phyloP scores from a whole-genome alignment of 306 rosid genomes.

The Hippophae gyantsensis region DNA sequence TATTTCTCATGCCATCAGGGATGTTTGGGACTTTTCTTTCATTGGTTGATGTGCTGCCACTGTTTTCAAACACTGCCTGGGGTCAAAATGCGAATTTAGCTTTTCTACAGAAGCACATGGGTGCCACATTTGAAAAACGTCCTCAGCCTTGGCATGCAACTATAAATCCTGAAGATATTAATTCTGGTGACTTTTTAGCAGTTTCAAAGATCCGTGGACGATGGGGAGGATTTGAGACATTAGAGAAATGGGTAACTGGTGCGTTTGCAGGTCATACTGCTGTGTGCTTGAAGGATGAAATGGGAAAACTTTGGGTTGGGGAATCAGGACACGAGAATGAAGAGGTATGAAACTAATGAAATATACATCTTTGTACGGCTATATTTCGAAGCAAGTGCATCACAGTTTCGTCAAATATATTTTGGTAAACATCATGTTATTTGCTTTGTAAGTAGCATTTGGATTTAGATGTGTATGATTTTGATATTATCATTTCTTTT shows the following conservation, averaged over 20 bases:
- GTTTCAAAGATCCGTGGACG: slow-evolving; percentile 95
- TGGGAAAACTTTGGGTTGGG: slow-evolving; percentile 95
- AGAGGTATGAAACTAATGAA: slow-evolving; percentile 44
- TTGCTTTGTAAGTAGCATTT: too few relatives aligned
- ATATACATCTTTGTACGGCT: background rate
- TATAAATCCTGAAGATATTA: slow-evolving; percentile 77
- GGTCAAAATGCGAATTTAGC: slow-evolving; percentile 79
- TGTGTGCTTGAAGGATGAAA: slow-evolving; percentile 93
- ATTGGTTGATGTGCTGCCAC: slow-evolving; percentile 73
- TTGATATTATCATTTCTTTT: too few relatives aligned
- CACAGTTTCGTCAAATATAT: background rate
- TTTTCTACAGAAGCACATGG: slow-evolving; percentile 84
- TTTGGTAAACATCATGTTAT: background rate
- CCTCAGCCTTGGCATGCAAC: slow-evolving; percentile 57
- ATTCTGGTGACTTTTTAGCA: slow-evolving; percentile 88
- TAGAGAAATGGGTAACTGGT: slow-evolving; percentile 97
- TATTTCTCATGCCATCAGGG: slow-evolving; percentile 98
- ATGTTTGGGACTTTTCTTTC: slow-evolving; percentile 91
- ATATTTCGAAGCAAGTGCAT: background rate
- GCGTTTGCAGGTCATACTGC: slow-evolving; percentile 99
- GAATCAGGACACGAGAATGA: slow-evolving; percentile 99
- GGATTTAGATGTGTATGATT: too few relatives aligned
- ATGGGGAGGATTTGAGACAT: slow-evolving; percentile 98
- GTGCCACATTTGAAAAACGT: slow-evolving; percentile 76
- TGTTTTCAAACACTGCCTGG: slow-evolving; percentile 83